phyloP scores from a whole-genome alignment of 176 grass and related monocot genomes.

The Carex cristatella region DNA sequence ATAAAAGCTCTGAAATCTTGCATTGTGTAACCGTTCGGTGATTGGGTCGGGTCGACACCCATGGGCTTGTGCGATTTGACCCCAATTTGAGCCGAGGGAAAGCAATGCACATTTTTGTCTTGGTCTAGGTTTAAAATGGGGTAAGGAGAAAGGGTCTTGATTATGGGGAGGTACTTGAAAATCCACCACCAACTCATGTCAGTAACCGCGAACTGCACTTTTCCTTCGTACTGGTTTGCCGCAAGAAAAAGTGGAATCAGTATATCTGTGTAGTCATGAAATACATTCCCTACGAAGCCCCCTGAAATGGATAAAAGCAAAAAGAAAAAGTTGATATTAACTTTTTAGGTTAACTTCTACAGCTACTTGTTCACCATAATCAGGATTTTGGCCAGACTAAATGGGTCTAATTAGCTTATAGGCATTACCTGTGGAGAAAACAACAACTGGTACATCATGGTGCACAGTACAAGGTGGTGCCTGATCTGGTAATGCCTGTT shows the following conservation, averaged over 20 bases:
- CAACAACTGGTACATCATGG: conserved; percentile 25
- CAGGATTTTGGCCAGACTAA: not conserved
- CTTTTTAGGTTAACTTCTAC: not conserved
- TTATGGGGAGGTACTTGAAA: conserved; percentile 26
- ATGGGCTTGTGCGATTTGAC: conserved; percentile 26
- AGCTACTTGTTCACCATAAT: not conserved
- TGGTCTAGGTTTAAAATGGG: conserved; percentile 30
- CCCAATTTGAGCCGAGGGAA: conserved; percentile 23
- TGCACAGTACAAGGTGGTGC: conserved; percentile 25
- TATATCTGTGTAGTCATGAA: conserved; percentile 38
- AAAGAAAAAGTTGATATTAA: not conserved
- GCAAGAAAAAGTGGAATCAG: conserved; percentile 34
- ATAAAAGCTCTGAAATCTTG: conserved; percentile 30
- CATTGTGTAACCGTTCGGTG: conserved; percentile 30
- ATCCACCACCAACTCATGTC: conserved; percentile 33
- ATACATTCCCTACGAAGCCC: conserved; percentile 33
- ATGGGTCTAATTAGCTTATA: not conserved
- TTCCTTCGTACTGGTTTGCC: conserved; percentile 19
- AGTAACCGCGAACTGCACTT: conserved; percentile 25
- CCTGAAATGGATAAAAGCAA: not conserved
- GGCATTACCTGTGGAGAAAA: conserved; percentile 33
- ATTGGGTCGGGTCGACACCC: conserved; percentile 21
- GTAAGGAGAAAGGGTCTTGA: conserved; percentile 17
- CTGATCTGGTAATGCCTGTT: conserved; percentile 3
- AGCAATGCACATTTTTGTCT: conserved; percentile 30